Percentiles rank a stretch among this genome's conserved stretches.
Evolutionary conservation across 345 rosid genomes (phyloP).

Genomic region (Heritiera fomes): DNA sequence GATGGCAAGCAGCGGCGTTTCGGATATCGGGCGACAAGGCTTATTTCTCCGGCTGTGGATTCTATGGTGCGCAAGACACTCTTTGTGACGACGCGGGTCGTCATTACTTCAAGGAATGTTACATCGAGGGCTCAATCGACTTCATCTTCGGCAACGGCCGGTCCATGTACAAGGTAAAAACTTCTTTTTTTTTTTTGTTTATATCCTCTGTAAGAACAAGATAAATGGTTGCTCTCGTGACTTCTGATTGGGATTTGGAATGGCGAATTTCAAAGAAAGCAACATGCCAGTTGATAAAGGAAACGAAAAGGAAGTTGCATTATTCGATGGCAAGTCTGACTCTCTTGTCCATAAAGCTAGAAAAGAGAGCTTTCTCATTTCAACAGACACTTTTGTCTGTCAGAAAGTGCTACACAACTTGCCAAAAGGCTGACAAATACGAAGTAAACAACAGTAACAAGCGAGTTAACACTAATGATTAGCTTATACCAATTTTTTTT

Average conservation of each 20-base stretch:
- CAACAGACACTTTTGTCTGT: conserved; percentile 22
- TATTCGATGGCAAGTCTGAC: conserved; percentile 7
- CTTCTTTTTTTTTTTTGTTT: not conserved
- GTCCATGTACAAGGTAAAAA: conserved; percentile 82
- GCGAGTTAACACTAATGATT: not conserved
- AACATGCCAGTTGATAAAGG: not conserved
- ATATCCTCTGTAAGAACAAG: not conserved
- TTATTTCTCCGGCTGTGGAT: conserved; percentile 84
- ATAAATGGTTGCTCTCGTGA: conserved; percentile 5
- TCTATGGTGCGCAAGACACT: conserved; percentile 94
- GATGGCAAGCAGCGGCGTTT: conserved; percentile 94
- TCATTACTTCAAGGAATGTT: conserved; percentile 87
- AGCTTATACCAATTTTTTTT: no score
- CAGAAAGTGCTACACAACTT: conserved; percentile 22
- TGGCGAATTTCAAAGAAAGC: not conserved
- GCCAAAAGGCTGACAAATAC: not conserved
- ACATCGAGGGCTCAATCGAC: conserved; percentile 92
- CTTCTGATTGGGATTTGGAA: conserved; percentile 13
- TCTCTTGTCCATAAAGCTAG: not conserved
- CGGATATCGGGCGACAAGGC: conserved; percentile 94
- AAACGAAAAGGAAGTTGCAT: conserved; percentile 27
- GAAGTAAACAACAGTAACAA: not conserved
- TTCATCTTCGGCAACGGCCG: conserved; percentile 96
- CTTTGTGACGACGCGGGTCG: conserved; percentile 94
- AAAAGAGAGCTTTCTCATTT: conserved; percentile 19